These are phyloP conservation scores for Coccomyxa subellipsoidea DNA, from an alignment of 163 green algal species.

Conservation along the genomic window DNA sequence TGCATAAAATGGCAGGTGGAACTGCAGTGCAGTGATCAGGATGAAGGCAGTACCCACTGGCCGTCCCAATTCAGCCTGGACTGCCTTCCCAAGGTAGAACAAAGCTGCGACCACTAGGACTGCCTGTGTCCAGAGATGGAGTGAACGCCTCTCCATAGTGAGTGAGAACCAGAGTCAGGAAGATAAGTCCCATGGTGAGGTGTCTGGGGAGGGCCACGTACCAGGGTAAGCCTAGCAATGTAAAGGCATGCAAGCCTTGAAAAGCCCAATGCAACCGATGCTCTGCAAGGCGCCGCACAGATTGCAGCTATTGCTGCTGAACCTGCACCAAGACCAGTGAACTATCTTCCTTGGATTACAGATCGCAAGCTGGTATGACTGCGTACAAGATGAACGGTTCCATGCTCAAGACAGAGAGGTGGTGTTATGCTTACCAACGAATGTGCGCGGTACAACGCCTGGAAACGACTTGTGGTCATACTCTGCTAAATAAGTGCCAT, in stretches of 20 bases:
- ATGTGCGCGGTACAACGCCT: constrained; percentile 80
- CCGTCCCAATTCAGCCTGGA: constrained; percentile 15
- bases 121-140: background rate
- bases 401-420: background rate
- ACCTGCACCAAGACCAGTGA: constrained; percentile 17
- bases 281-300: background rate
- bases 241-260: background rate
- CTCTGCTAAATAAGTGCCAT: constrained; percentile 36
- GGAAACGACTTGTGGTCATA: constrained; percentile 84
- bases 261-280: background rate
- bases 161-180: too few relatives aligned
- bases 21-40: constrained; percentile 56
- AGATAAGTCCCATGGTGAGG: too few relatives aligned
- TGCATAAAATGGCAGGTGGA: constrained; percentile 83
- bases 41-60: constrained; percentile 27
- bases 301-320: background rate
- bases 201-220: background rate
- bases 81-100: constrained; percentile 16
- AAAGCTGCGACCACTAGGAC: background rate
- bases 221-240: background rate
- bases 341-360: background rate
- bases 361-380: too few relatives aligned
- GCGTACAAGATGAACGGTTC: too few relatives aligned
- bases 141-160: background rate
- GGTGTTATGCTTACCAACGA: constrained; percentile 43